Base-by-base conservation (phyloP, 331 rosid species). In the Malus hybrid region DNA sequence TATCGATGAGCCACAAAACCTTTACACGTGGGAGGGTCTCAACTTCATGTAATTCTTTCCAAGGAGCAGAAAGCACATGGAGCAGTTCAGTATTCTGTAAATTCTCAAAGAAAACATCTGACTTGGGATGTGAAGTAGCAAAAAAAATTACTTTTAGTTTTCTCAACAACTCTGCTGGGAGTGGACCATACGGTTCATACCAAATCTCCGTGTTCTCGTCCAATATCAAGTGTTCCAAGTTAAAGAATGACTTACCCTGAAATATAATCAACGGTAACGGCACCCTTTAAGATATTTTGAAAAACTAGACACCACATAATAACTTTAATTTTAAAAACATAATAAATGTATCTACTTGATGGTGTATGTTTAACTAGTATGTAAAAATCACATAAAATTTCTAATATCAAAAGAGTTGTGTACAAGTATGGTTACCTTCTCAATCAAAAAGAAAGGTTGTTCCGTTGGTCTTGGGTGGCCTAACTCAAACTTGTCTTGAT, bases 1-100 rank as follows among this genome's bases (percentile, higher is more conserved):
- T 29, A 0, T 0, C 0, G 0, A 0, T 3, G 22, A 64, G 70
- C 5, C 0, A 0, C 60, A 64, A 32, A 19, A 0, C 0, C 20
- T 6, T 50, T 46, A 74, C 19, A 29, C 18, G 9, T 0, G 70
- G 46, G 29, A 50, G 14, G 19, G 12, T 34, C 33, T 7, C 19
- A 39, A 10, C 28, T 55, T 24, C 8, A 27, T 4, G 22, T 22
- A 31, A 3, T 31, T 31, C 33, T 31, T 31, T 31, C 33, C 33
- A 31, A 31, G 33, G 33, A 31, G 33, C 33, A 31, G 33, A 31
- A 4, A 3, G 33, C 33, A 31, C 5, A 31, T 2, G 29, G 3
- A 28, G 29, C 2, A 0, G 2, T 28, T 28, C 29, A 28, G 1
- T 28, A 28, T 28, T 28, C 29, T 28, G 29, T 28, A 28, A 28